phyloP scores from a whole-genome alignment of 2,329 filamentous ascomycete species.

The Elsinoe australis region DNA sequence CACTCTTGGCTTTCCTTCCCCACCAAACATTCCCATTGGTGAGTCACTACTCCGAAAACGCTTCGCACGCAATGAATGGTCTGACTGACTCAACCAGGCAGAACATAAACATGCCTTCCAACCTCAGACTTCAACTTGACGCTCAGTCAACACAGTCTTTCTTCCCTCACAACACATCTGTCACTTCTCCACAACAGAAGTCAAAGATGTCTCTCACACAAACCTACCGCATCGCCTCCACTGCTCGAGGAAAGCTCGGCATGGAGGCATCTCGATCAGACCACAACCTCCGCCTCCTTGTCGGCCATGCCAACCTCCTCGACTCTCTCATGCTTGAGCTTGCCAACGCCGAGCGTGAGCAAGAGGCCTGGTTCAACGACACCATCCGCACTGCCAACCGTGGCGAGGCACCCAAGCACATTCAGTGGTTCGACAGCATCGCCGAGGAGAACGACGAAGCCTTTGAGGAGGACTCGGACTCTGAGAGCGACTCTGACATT shows the following conservation, averaged over 20 bases:
- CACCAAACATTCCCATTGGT: slow-evolving; percentile 7
- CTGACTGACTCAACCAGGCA: slow-evolving; percentile 20
- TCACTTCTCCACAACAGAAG: slow-evolving; percentile 45
- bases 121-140: slow-evolving; percentile 34
- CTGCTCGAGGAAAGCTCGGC: slow-evolving; percentile 92
- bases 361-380: slow-evolving; percentile 97
- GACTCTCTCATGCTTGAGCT: slow-evolving; percentile 89
- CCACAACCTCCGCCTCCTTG: slow-evolving; percentile 89
- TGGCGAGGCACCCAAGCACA: slow-evolving; percentile 57
- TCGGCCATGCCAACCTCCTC: slow-evolving; percentile 96
- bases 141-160: slow-evolving; percentile 31
- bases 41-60: slow-evolving; percentile 7
- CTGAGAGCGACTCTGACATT: slow-evolving; percentile 40
- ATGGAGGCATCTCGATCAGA: slow-evolving; percentile 82
- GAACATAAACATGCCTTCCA: slow-evolving; percentile 40
- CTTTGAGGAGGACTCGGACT: slow-evolving; percentile 41
- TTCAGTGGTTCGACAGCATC: slow-evolving; percentile 80
- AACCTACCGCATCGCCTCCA: slow-evolving; percentile 97
- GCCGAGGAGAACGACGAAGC: slow-evolving; percentile 69
- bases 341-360: slow-evolving; percentile 86
- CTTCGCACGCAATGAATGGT: slow-evolving; percentile 14
- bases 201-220: slow-evolving; percentile 97
- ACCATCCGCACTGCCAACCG: slow-evolving; percentile 70
- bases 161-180: slow-evolving; percentile 39
- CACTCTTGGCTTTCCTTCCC: slow-evolving; percentile 8